A percentile compares a stretch with the other conserved stretches of the same genome.
phyloP scores from a whole-genome alignment of 192 early-diverging fungal genomes.

The Spinellus fusiger region DNA sequence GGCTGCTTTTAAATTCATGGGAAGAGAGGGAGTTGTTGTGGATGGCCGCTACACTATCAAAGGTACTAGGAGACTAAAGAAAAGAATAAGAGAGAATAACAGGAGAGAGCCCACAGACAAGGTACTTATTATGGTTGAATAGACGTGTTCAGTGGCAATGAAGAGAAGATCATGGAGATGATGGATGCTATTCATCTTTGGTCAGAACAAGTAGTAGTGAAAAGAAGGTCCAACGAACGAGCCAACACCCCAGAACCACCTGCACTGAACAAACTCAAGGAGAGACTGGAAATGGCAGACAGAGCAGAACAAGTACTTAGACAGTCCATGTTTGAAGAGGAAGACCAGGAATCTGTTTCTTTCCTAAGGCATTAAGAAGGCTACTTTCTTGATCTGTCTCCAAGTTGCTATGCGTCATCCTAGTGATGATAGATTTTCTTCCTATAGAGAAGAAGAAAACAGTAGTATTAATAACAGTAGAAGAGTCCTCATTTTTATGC shows the following conservation, averaged over 20 bases:
- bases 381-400: neutral
- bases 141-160: conserved; percentile 33
- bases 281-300: conserved; percentile 4
- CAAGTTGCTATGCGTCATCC: neutral
- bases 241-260: neutral
- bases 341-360: neutral
- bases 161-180: conserved; percentile 25
- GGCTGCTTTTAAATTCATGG: conserved; percentile 54
- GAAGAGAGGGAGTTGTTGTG: conserved; percentile 43
- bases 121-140: neutral
- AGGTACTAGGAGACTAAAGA: too few relatives aligned
- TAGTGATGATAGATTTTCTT: too few relatives aligned
- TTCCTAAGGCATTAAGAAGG: conserved; percentile 1
- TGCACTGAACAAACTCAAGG: neutral
- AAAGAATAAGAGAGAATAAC: neutral
- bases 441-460: too few relatives aligned
- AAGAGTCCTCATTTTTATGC: neutral
- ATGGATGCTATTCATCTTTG: conserved; percentile 23
- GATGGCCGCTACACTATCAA: conserved; percentile 48
- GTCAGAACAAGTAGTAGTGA: conserved; percentile 9
- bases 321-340: neutral
- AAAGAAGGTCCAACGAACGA: neutral
- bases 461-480: neutral
- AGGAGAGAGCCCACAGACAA: neutral
- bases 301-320: conserved; percentile 6